Conservation (phyloP, 2,329 filamentous ascomycete genomes). For the Fusarium tjaetaba region DNA sequence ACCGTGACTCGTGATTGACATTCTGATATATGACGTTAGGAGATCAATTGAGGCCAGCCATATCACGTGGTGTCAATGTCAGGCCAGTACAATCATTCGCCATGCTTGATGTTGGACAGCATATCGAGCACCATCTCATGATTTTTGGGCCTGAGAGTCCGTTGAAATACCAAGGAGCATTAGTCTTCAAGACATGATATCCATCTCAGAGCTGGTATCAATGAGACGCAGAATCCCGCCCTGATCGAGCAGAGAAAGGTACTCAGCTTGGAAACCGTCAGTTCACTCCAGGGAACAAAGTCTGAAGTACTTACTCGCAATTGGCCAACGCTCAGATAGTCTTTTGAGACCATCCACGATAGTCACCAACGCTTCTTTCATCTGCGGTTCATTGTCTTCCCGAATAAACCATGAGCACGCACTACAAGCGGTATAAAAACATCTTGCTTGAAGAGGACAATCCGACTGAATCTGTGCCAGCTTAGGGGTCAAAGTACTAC, state of each 20-base stretch:
- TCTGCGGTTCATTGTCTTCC: constrained; percentile 5
- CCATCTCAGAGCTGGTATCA: background rate
- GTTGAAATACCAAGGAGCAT: background rate
- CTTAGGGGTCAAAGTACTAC: background rate
- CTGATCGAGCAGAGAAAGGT: background rate
- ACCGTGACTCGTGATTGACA: background rate
- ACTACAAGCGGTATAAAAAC: background rate
- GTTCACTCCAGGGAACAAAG: background rate
- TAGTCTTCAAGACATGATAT: background rate
- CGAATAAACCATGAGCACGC: constrained; percentile 15
- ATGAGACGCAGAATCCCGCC: background rate
- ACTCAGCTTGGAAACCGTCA: constrained; percentile 1
- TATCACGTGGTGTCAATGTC: background rate
- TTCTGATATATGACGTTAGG: no score
- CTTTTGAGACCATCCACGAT: background rate
- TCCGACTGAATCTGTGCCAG: background rate
- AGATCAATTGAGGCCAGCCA: background rate
- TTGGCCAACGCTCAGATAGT: background rate
- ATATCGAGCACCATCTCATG: background rate
- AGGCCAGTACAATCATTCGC: background rate
- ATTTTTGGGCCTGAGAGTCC: no score
- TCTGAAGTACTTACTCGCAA: background rate
- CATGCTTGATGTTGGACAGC: background rate
- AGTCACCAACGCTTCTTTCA: background rate
- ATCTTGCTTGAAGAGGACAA: background rate